Conservation (phyloP, 805 yeast species). For the Metschnikowia lachancei region DNA sequence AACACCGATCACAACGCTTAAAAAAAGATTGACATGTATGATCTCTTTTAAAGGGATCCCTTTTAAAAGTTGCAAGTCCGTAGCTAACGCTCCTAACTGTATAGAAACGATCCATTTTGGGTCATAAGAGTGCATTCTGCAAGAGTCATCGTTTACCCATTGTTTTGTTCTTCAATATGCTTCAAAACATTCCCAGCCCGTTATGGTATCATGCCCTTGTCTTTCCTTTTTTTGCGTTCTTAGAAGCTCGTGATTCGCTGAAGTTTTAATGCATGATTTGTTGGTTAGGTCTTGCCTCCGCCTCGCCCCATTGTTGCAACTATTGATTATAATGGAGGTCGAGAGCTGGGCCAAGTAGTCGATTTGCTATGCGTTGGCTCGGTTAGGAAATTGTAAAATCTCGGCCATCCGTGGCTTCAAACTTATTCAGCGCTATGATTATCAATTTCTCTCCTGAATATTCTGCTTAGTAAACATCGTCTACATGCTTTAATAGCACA, state of each 20-base stretch:
- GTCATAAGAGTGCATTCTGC: conserved; percentile 4
- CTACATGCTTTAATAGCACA: conserved; percentile 12
- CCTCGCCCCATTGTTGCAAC: conserved; percentile 11
- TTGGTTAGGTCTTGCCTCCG: conserved; percentile 3
- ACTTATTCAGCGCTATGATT: conserved; percentile 10
- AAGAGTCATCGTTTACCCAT: conserved; percentile 1
- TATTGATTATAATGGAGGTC: conserved; percentile 5
- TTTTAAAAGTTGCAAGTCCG: neutral
- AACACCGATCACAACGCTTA: neutral
- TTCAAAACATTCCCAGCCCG: neutral
- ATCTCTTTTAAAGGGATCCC: neutral
- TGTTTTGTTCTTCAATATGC: conserved; percentile 3
- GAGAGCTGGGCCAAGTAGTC: conserved; percentile 9
- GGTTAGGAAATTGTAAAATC: conserved; percentile 12
- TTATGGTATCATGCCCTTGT: neutral
- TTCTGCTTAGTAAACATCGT: conserved; percentile 6
- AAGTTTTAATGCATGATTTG: conserved; percentile 6
- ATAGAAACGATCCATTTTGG: conserved; percentile 1
- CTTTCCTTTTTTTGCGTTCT: conserved; percentile 2
- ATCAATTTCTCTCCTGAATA: conserved; percentile 1
- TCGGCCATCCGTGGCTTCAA: conserved; percentile 7
- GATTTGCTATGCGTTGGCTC: conserved; percentile 14
- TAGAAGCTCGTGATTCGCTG: conserved; percentile 6
- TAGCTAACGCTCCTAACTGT: neutral
- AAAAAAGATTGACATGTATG: neutral